Base-by-base conservation (phyloP, 1,139 yeast genomes). In the Taphrina communis region DNA sequence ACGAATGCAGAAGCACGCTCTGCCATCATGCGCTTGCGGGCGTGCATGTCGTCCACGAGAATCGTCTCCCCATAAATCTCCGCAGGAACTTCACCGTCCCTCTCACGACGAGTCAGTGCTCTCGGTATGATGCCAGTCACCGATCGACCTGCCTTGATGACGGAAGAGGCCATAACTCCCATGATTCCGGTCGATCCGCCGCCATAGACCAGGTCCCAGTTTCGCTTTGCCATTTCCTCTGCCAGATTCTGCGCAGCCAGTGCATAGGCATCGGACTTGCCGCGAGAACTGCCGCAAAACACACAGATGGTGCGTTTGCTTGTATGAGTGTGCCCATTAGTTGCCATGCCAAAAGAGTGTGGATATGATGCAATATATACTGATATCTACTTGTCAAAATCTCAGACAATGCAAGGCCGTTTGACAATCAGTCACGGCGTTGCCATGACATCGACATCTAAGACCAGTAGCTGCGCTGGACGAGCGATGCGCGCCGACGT, bases 101-200 rank as follows among this genome's bases (percentile, higher is more conserved):
- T 83, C 77, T 91, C 97, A 73, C 89, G 85, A 19, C 88, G 80
- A 70, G 90, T 89, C 72, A 91, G 81, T 0, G 97, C 96, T 73
- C 85, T 85, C 11, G 97, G 97, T 71, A 91, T 90, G 74, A 91
- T 85, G 7, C 97, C 97, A 74, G 89, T 93, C 59, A 90, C 97
- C 8, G 52, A 38, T 6, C 55, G 58, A 71, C 86, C 84, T 1
- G 94, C 96, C 38, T 87, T 88, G 65, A 88, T 86, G 70, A 89
- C 86, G 0, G 91, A 84, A 71, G 85, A 83, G n/a, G 96, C 96
- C 67, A 90, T 86, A 1, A 86, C 82, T 1, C 97, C 97, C 97
- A 90, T 92, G 69, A 90, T 78, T 58, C 79, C 80, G 1, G 90
- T 88, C 39, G 94, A 87, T 21, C 97, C 97, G 56, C 97, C 97